Evolutionary conservation across 2,329 filamentous ascomycete species (phyloP), one percentile per base, ranked within the genome.

Genomic region (Trichoderma atroviride): DNA sequence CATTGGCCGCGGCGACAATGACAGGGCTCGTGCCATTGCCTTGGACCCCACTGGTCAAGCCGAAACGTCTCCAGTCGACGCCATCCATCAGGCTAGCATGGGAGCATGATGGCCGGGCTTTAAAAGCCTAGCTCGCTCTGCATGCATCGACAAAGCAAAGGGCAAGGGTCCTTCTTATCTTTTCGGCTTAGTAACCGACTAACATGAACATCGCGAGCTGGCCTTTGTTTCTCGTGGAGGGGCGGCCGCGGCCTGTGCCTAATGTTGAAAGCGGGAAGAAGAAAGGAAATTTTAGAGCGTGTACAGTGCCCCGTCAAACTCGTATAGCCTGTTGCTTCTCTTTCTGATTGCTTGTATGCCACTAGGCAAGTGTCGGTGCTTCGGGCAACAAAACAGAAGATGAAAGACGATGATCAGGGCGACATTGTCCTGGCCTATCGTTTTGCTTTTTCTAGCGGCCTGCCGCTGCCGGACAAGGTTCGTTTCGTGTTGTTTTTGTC

Each of bases 1-100:
- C 7, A 66, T 66, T 66, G 55, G 63, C 37, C 63, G n/a, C 63
- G n/a, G 47, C 14, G 29, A 27, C 24, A 24, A 16, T 55, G 61
- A 35, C 31, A 64, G 61, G 61, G 61, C 61, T 40, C 31, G 16
- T 29, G 33, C 10, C 22, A 43, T 5, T 31, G 50, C 24, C 61
- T 56, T 31, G 56, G 61, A 24, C 50, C 16, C 50, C 61, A 53
- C 33, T 64, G 61, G 61, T 40, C n/a, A 31, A 52, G 50, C 50
- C 61, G 61, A 64, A 52, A 27, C 40, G 47, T 31, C 31, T 64
- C 33, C 50, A 64, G 50, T 14, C 14, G 6, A 19, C 31, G 40
- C 40, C 40, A 47, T 14, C 37, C 14, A 11, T 60, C 53, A 29
- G 6, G 53, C 43, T 14, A 40, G 19, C 19, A 19, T 61, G 57